Evolutionary conservation across 1,139 yeast genomes (phyloP).

Genomic region (Scheffersomyces parashehatae): DNA sequence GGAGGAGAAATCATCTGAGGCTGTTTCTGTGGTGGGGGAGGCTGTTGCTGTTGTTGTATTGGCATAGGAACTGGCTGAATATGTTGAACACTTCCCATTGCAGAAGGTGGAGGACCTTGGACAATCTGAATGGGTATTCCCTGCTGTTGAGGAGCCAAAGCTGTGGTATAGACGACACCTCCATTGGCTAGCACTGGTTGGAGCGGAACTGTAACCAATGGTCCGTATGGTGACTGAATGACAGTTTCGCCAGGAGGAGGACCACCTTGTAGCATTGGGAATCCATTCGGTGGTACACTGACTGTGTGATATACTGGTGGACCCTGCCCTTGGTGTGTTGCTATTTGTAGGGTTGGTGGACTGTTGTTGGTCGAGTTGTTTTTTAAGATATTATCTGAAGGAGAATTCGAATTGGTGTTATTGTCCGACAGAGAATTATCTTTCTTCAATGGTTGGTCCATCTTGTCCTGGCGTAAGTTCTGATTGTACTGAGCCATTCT

Average conservation of each 20-base stretch:
- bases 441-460: conserved; percentile 8
- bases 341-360: conserved; percentile 5
- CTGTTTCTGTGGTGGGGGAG: neutral
- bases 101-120: neutral
- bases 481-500: conserved; percentile 54
- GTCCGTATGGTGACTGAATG: conserved; percentile 38
- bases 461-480: conserved; percentile 36
- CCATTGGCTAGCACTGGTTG: conserved; percentile 28
- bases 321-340: conserved; percentile 6
- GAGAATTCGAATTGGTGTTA: conserved; percentile 4
- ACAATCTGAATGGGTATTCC: conserved; percentile 4
- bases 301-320: conserved; percentile 4
- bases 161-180: conserved; percentile 17
- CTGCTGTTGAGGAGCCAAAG: conserved; percentile 13
- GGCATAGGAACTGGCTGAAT: neutral
- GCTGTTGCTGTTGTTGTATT: neutral
- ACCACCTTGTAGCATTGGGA: conserved; percentile 2
- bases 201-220: conserved; percentile 36
- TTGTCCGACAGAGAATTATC: conserved; percentile 1
- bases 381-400: neutral
- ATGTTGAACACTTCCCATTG: conserved; percentile 5
- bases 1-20: neutral
- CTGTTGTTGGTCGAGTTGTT: conserved; percentile 4
- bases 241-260: conserved; percentile 15
- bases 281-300: conserved; percentile 3